These are phyloP conservation scores for Striga asiatica DNA, from an alignment of 257 asterid species.

Conservation along the genomic window DNA sequence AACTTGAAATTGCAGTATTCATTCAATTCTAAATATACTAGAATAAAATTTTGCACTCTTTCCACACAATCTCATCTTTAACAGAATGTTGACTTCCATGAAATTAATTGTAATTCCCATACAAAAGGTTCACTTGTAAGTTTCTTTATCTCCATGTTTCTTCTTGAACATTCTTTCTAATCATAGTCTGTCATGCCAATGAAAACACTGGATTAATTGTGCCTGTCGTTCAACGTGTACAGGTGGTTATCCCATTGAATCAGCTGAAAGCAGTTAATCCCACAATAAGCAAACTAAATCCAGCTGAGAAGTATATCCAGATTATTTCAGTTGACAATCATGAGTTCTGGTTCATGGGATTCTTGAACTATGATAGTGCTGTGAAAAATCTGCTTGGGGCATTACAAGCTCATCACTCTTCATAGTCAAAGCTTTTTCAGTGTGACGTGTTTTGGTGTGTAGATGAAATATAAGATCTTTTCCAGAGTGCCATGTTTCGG, in stretches of 20 bases:
- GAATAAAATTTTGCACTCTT: not conserved
- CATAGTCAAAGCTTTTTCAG: not conserved
- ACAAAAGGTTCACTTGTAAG: not conserved
- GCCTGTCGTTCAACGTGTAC: slow-evolving; percentile 5
- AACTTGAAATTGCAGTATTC: no score
- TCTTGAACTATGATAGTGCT: slow-evolving; percentile 67
- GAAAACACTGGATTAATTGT: slow-evolving; percentile 6
- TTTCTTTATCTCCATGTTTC: not conserved
- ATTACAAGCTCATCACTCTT: slow-evolving; percentile 24
- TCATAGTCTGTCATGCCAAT: not conserved
- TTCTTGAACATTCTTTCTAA: not conserved
- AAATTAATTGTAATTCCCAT: not conserved
- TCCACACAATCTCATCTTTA: not conserved
- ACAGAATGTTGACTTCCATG: not conserved
- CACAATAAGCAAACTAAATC: slow-evolving; percentile 51
- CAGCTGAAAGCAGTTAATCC: slow-evolving; percentile 77
- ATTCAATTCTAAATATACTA: no score
- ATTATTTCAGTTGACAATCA: slow-evolving; percentile 73
- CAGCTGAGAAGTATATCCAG: slow-evolving; percentile 81
- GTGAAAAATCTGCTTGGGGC: slow-evolving; percentile 54
- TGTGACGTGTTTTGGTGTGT: not conserved
- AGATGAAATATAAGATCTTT: not conserved
- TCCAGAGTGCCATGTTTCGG: not conserved
- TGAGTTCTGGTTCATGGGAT: slow-evolving; percentile 98
- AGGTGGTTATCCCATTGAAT: slow-evolving; percentile 71